Evolutionary conservation across 352 stramenopile genomes (phyloP), one percentile per base, ranked within the genome.

Genomic region (Phytophthora foliorum): DNA sequence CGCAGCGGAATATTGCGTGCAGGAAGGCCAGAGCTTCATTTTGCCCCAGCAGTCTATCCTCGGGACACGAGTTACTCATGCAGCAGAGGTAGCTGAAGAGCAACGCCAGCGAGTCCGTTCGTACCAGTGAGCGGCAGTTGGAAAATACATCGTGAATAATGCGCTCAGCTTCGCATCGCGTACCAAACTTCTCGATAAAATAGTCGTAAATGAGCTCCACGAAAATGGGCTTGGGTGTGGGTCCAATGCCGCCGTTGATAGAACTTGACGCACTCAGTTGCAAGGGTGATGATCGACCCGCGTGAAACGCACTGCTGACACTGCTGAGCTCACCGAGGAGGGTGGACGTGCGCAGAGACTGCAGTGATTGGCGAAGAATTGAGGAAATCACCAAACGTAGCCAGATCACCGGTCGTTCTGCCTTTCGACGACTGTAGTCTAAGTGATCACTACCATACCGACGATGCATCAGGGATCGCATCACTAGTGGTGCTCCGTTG

Each of bases 101-200:
- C 24, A 80, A 19, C 9, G 88, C 85, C 21, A 84, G 72, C 6
- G 80, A 58, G 31, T 88, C 64, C 0, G 41, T 54, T 4, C 62
- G 46, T n/a, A 86, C 64, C 19, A 89, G 57, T 4, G 77, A 62
- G 0, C 90, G 83, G n/a, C 85, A 93, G 49, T 89, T 94, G 14
- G 84, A 74, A 44, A 96, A 97, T 17, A 96, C 55, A 36, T 96
- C 90, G 48, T 96, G 87, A 25, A 96, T 82, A 1, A 92, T 57
- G 50, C 92, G 91, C 70, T 97, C 90, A 0, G 88, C 81, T 58
- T 95, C 88, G 50, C 74, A 84, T 6, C 86, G 75, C 4, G 88
- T 86, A 0, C 88, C 88, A 57, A 95, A 90, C 14, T 79, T 82
- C 16, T 84, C 71, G 3, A 91, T 38, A 42, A 94, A 92, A 63